phyloP scores from a whole-genome alignment of 2,329 filamentous ascomycete genomes.

The Bipolaris bicolor region DNA sequence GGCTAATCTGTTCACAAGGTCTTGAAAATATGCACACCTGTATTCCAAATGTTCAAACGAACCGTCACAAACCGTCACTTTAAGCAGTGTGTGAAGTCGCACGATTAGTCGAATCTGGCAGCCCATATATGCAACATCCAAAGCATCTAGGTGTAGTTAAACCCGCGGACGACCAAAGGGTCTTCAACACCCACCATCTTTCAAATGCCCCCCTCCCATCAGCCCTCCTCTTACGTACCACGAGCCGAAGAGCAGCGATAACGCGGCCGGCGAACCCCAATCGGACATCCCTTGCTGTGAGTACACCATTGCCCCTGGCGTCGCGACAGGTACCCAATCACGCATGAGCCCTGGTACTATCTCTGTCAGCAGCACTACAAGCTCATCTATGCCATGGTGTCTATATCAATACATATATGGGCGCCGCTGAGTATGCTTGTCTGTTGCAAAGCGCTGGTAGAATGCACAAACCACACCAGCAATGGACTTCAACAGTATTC shows the following conservation, averaged over 20 bases:
- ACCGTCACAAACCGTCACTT: no score
- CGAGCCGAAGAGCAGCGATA: neutral
- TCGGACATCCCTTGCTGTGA: neutral
- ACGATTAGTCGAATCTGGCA: no score
- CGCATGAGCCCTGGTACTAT: neutral
- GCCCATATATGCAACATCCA: no score
- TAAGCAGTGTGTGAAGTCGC: no score
- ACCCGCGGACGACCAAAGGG: no score
- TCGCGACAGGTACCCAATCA: no score
- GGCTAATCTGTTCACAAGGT: no score
- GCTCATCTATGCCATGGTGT: neutral
- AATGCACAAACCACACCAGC: neutral
- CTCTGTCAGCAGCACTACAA: no score
- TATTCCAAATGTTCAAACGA: no score
- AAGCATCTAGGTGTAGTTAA: no score
- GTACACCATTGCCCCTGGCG: neutral
- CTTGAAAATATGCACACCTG: no score
- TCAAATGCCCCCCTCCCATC: neutral
- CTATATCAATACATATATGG: neutral
- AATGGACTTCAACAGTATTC: constrained; percentile 1
- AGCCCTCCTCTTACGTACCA: neutral
- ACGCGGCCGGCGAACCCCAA: neutral
- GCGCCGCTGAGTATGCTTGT: no score
- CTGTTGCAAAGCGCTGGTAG: neutral
- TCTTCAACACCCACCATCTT: neutral